Percentiles rank a stretch among this genome's conserved stretches.
phyloP scores from a whole-genome alignment of 768 basidiomycete genomes.

The Antrodiella citrinella region DNA sequence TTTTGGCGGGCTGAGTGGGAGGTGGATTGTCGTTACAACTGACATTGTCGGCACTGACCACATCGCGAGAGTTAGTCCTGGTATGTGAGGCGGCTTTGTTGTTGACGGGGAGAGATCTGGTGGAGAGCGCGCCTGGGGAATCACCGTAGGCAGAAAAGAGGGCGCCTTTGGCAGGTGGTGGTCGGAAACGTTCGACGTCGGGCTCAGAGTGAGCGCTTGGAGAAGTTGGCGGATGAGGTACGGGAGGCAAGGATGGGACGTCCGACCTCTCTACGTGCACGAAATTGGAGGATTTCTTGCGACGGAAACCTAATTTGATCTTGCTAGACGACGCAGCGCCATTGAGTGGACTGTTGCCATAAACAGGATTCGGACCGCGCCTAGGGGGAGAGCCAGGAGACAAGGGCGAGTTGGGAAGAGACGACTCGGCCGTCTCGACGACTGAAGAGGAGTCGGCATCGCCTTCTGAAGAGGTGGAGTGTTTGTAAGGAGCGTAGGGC shows the following conservation, averaged over 20 bases:
- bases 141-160: conserved; percentile 56
- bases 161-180: conserved; percentile 56
- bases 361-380: conserved; percentile 7
- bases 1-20: conserved; percentile 21
- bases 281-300: conserved; percentile 23
- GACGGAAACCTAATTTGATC: conserved; percentile 36
- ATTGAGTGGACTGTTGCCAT: conserved; percentile 1
- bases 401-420: conserved; percentile 5
- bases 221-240: conserved; percentile 16
- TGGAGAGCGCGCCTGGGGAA: conserved; percentile 43
- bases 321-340: conserved; percentile 32
- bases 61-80: conserved; percentile 8
- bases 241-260: conserved; percentile 19
- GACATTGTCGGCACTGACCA: conserved; percentile 3
- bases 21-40: conserved; percentile 9
- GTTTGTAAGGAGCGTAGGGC: conserved; percentile 4
- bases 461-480: not conserved
- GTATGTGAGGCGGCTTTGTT: conserved; percentile 10
- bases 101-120: conserved; percentile 52
- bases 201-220: conserved; percentile 35
- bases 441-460: conserved; percentile 12
- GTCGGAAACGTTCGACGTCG: conserved; percentile 35
- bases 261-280: conserved; percentile 24
- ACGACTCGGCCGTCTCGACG: conserved; percentile 12
- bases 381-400: conserved; percentile 8